phyloP scores from a whole-genome alignment of 768 basidiomycete genomes.

The Tubosaeta brunneosetosa region DNA sequence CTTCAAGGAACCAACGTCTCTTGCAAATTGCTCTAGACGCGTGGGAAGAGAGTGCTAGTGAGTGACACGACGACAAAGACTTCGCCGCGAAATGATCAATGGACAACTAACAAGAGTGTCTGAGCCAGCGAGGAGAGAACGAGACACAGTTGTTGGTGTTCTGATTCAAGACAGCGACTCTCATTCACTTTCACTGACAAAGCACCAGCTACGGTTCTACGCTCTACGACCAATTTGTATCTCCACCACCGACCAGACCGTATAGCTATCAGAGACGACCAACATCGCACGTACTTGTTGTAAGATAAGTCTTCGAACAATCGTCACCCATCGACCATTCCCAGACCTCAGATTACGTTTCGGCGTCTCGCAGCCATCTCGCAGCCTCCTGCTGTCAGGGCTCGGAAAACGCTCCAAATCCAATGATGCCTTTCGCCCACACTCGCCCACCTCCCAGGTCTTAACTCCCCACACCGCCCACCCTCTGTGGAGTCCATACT shows the following conservation, averaged over 20 bases:
- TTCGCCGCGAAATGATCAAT: conserved; percentile 43
- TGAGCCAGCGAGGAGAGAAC: conserved; percentile 68
- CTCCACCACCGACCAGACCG: conserved; percentile 17
- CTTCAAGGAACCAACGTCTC: conserved; percentile 78
- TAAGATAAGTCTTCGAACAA: conserved; percentile 57
- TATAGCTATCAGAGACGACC: neutral
- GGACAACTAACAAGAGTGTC: conserved; percentile 69
- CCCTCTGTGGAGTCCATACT: no score
- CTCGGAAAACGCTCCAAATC: no score
- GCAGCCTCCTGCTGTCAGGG: no score
- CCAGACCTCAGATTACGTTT: no score
- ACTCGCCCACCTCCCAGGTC: no score
- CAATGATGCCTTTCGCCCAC: no score
- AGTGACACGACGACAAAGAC: conserved; percentile 79
- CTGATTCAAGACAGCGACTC: no score
- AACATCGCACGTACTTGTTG: conserved; percentile 42
- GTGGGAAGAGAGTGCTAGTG: conserved; percentile 80
- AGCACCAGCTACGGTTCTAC: neutral
- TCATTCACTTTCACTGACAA: conserved; percentile 1
- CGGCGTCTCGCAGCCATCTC: no score
- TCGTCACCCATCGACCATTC: conserved; percentile 63
- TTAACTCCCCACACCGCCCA: no score
- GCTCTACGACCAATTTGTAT: neutral
- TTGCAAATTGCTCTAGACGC: conserved; percentile 81
- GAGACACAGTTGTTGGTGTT: conserved; percentile 8